Conservation (phyloP, 345 rosid genomes). For the Atalantia buxifolia region DNA sequence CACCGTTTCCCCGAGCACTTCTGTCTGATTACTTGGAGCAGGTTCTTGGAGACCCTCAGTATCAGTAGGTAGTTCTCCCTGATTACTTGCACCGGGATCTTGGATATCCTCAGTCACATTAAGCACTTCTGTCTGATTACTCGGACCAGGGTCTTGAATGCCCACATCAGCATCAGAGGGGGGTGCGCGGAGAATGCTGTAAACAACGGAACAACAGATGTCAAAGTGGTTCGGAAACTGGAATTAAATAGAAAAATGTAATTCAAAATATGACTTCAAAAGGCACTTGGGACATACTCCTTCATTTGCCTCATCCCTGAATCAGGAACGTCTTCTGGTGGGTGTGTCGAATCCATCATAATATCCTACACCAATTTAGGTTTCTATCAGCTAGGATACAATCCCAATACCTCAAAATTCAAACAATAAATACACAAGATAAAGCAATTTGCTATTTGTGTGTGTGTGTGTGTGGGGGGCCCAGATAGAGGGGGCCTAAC, state of each 20-base stretch:
- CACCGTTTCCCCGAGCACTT: conserved; percentile 11
- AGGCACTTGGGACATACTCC: conserved; percentile 35
- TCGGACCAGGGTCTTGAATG: conserved; percentile 4
- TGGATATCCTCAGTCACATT: neutral
- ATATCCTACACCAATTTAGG: conserved; percentile 40
- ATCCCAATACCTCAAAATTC: neutral
- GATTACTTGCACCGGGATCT: conserved; percentile 11
- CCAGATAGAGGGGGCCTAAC: conserved; percentile 26
- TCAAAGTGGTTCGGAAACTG: neutral
- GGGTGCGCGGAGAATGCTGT: conserved; percentile 26
- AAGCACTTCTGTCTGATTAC: conserved; percentile 13
- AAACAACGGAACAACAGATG: neutral
- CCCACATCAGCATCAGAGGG: conserved; percentile 16
- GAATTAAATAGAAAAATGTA: neutral
- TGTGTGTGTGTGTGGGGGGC: too few relatives aligned
- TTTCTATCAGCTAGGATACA: neutral
- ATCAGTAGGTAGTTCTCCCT: conserved; percentile 16
- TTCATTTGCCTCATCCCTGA: conserved; percentile 30
- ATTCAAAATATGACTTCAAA: neutral
- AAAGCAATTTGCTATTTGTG: neutral
- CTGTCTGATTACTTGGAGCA: conserved; percentile 27
- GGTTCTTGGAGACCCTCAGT: conserved; percentile 16
- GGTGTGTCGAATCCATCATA: conserved; percentile 13
- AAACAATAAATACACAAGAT: neutral
- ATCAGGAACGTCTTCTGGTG: conserved; percentile 18